Conservation (phyloP, 257 asterid species). For the Solanum raphanifolium region DNA sequence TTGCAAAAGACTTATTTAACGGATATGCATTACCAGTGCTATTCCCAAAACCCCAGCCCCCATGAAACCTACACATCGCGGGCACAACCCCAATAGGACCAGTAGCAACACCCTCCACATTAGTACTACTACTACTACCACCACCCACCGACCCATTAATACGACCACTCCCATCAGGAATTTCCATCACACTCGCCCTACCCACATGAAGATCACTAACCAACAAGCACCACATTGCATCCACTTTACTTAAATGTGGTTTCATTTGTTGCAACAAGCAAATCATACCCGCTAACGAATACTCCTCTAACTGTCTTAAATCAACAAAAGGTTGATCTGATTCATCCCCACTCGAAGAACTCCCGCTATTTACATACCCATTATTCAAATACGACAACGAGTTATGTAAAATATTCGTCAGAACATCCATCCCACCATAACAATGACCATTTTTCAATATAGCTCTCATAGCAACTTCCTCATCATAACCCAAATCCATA, state of each 20-base stretch:
- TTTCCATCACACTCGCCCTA: conserved; percentile 79
- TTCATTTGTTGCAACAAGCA: conserved; percentile 76
- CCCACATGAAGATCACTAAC: conserved; percentile 88
- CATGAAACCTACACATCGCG: conserved; percentile 69
- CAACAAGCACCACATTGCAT: conserved; percentile 94
- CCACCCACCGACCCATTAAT: conserved; percentile 22
- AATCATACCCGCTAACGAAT: conserved; percentile 80
- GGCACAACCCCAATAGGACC: conserved; percentile 72
- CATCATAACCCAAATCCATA: conserved; percentile 41
- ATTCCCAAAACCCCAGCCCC: conserved; percentile 84
- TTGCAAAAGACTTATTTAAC: conserved; percentile 39
- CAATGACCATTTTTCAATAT: conserved; percentile 54
- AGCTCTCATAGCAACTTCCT: conserved; percentile 53
- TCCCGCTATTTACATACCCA: conserved; percentile 11
- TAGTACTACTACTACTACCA: neutral
- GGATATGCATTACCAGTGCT: conserved; percentile 60
- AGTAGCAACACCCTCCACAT: conserved; percentile 28
- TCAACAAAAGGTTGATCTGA: conserved; percentile 41
- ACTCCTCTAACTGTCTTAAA: conserved; percentile 74
- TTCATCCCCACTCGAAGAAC: conserved; percentile 16
- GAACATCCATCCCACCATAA: conserved; percentile 84
- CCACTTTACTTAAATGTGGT: conserved; percentile 74
- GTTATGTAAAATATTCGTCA: conserved; percentile 66
- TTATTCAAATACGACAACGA: conserved; percentile 56
- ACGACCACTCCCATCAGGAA: conserved; percentile 36